Evolutionary conservation across 768 basidiomycete genomes (phyloP).

Genomic region (Boletus pseudo-olivaceus): DNA sequence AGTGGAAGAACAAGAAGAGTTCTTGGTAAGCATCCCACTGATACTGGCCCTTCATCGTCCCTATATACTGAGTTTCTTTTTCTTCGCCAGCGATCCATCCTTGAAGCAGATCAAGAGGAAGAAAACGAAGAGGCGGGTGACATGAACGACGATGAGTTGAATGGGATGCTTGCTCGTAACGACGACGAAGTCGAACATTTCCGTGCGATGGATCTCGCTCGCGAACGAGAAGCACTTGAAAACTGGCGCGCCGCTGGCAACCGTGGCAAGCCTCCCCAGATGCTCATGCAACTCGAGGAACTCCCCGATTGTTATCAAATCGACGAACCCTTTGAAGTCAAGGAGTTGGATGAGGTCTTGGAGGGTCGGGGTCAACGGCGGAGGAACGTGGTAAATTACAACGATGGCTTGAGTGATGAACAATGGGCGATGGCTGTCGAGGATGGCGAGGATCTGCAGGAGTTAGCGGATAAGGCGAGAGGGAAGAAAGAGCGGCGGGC

Average conservation of each 20-base stretch:
- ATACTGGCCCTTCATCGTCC: neutral
- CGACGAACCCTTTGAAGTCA: conserved; percentile 76
- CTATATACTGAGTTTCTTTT: conserved; percentile 6
- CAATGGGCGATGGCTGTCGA: conserved; percentile 87
- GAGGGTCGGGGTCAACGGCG: conserved; percentile 85
- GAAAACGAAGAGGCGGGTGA: conserved; percentile 88
- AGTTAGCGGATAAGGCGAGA: conserved; percentile 61
- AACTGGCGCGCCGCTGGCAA: conserved; percentile 72
- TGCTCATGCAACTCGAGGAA: conserved; percentile 83
- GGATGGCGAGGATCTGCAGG: conserved; percentile 77
- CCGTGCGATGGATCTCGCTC: conserved; percentile 76
- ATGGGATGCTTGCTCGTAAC: conserved; percentile 82
- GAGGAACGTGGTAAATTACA: conserved; percentile 85
- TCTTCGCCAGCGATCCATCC: conserved; percentile 68
- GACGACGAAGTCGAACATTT: conserved; percentile 79
- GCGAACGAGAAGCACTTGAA: conserved; percentile 63
- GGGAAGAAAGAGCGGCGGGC: conserved; percentile 64
- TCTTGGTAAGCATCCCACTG: conserved; percentile 55
- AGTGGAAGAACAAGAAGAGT: conserved; percentile 95
- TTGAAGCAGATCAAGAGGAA: conserved; percentile 87
- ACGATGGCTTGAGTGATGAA: conserved; percentile 91
- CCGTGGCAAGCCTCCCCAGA: conserved; percentile 71
- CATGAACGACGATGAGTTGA: conserved; percentile 93
- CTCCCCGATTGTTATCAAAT: conserved; percentile 89
- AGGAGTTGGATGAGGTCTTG: conserved; percentile 44